A percentile compares a stretch with the other conserved stretches of the same genome.
Conservation (phyloP, 2,329 filamentous ascomycete genomes). For the Fusarium falciforme region DNA sequence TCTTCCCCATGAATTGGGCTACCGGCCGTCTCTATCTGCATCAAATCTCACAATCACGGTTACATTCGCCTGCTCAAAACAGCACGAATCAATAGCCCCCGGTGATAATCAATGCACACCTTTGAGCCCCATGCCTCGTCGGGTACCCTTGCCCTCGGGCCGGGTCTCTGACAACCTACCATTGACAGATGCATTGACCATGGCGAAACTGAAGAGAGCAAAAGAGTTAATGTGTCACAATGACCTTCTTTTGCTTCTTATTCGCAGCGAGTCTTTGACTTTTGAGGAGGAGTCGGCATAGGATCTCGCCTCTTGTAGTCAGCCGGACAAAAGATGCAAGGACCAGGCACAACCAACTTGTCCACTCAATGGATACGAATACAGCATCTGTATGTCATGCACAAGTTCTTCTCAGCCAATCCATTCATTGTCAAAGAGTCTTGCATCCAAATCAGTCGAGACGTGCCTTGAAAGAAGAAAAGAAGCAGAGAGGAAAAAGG, state of each 20-base stretch:
- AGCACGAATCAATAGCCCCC: neutral
- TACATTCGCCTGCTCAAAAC: slow-evolving; percentile 1
- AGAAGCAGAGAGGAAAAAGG: neutral
- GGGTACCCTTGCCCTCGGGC: neutral
- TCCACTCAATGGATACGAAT: neutral
- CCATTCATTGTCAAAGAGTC: neutral
- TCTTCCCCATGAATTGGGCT: neutral
- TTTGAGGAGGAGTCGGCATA: neutral
- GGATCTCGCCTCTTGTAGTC: neutral
- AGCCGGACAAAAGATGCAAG: neutral
- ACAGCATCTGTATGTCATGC: neutral
- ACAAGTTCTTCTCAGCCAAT: neutral
- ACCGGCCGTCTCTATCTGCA: neutral
- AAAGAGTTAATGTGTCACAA: neutral
- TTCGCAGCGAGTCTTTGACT: neutral
- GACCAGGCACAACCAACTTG: neutral
- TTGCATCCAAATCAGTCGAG: slow-evolving; percentile 3
- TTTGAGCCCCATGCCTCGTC: neutral
- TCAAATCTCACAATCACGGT: slow-evolving; percentile 3
- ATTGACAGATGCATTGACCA: neutral
- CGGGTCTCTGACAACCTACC: neutral
- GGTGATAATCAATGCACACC: slow-evolving; percentile 1
- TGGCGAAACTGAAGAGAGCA: neutral
- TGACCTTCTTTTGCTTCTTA: neutral
- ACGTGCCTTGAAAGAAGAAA: neutral